phyloP scores from a whole-genome alignment of 345 rosid genomes.

The Hibiscus tridactylites region DNA sequence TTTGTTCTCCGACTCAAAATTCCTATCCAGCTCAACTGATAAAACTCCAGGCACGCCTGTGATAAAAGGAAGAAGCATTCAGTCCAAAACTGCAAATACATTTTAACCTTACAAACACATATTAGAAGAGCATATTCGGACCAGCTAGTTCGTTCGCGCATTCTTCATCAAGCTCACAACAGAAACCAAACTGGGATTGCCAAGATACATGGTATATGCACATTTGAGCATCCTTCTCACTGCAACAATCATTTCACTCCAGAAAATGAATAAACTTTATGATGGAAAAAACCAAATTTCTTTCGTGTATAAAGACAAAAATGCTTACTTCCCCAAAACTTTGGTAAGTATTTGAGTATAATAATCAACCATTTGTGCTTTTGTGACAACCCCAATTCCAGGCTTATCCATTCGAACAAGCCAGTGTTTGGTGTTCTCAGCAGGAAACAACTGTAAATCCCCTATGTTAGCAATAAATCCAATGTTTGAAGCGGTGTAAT shows the following conservation, averaged over 20 bases:
- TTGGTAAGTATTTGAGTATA: slow-evolving; percentile 60
- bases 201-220: slow-evolving; percentile 86
- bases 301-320: background rate
- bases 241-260: slow-evolving; percentile 20
- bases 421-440: slow-evolving; percentile 58
- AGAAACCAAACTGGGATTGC: slow-evolving; percentile 67
- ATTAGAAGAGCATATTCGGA: slow-evolving; percentile 18
- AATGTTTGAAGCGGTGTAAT: slow-evolving; percentile 21
- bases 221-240: slow-evolving; percentile 88
- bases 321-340: slow-evolving; percentile 68
- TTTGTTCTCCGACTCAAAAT: slow-evolving; percentile 53
- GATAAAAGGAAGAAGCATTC: slow-evolving; percentile 7
- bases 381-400: slow-evolving; percentile 66
- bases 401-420: slow-evolving; percentile 67
- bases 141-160: slow-evolving; percentile 68
- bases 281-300: background rate
- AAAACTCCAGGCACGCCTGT: slow-evolving; percentile 87
- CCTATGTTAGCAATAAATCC: background rate
- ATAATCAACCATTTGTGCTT: slow-evolving; percentile 91
- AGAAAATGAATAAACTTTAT: background rate
- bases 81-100: slow-evolving; percentile 7
- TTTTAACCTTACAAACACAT: slow-evolving; percentile 8
- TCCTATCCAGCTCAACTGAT: slow-evolving; percentile 66
- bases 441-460: slow-evolving; percentile 5
- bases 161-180: slow-evolving; percentile 76